phyloP scores from a whole-genome alignment of 192 early-diverging fungal genomes.

The Umbelopsis sp. region DNA sequence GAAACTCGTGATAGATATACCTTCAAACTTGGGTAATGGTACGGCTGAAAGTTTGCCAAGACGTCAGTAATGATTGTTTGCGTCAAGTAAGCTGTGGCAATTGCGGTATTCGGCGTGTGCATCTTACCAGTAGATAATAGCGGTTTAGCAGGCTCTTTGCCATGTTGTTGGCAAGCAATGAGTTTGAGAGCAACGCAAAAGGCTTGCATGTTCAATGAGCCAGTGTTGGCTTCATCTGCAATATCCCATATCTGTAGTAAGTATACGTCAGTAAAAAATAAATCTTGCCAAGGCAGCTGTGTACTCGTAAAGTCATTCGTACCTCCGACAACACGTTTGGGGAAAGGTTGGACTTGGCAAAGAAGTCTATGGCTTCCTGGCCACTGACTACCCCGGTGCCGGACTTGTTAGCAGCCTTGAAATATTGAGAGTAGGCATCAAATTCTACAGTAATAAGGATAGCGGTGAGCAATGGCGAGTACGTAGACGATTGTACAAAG shows the following conservation, averaged over 20 bases:
- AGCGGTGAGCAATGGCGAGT: background rate
- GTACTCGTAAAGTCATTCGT: conserved; percentile 10
- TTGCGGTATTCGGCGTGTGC: background rate
- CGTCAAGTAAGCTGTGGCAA: background rate
- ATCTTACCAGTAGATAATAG: conserved; percentile 34
- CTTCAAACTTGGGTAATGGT: background rate
- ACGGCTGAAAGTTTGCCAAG: background rate
- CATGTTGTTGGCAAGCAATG: conserved; percentile 84
- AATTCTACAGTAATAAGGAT: background rate
- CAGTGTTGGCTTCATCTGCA: conserved; percentile 78
- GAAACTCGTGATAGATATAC: background rate
- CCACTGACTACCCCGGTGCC: conserved; percentile 64
- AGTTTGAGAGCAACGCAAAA: conserved; percentile 87
- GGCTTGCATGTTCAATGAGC: conserved; percentile 67
- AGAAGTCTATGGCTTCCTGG: conserved; percentile 67
- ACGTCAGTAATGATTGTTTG: background rate
- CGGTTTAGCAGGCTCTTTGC: conserved; percentile 54
- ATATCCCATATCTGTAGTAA: conserved; percentile 78
- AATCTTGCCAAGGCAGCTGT: background rate
- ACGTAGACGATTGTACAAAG: background rate
- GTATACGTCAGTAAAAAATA: background rate
- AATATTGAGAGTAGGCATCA: conserved; percentile 53
- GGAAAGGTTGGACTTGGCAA: conserved; percentile 66
- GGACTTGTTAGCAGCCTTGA: conserved; percentile 57
- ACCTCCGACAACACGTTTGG: conserved; percentile 58